Conservation (phyloP, 2,329 filamentous ascomycete species). For the Alternaria arbusti region DNA sequence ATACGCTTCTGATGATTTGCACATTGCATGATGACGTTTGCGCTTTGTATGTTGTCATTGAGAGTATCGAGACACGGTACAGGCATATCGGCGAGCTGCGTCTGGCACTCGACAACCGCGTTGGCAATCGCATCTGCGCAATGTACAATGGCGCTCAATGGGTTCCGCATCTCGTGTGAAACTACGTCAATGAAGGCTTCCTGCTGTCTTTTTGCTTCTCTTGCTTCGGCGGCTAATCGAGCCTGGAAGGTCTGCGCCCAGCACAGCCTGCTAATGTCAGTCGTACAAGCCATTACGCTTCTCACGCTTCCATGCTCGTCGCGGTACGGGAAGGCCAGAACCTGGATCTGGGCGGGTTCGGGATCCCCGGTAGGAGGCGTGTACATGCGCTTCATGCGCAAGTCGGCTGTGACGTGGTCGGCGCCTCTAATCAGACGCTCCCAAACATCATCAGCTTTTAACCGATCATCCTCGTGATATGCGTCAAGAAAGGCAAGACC, state of each 20-base stretch:
- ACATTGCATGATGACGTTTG: constrained; percentile 54
- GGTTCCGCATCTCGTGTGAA: constrained; percentile 56
- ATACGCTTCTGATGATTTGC: constrained; percentile 57
- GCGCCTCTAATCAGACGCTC: constrained; percentile 29
- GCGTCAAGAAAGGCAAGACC: constrained; percentile 33
- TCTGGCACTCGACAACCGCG: constrained; percentile 40
- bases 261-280: constrained; percentile 49
- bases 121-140: constrained; percentile 53
- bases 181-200: constrained; percentile 50
- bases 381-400: constrained; percentile 41
- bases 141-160: constrained; percentile 53
- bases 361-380: constrained; percentile 38
- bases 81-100: constrained; percentile 29
- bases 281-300: constrained; percentile 48
- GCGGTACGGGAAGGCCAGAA: constrained; percentile 45
- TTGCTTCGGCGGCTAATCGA: constrained; percentile 45
- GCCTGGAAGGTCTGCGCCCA: constrained; percentile 50
- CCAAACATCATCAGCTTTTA: constrained; percentile 34
- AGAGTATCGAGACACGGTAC: constrained; percentile 32
- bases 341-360: constrained; percentile 40
- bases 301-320: constrained; percentile 37
- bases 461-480: constrained; percentile 36
- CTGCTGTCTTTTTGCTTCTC: constrained; percentile 49
- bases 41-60: constrained; percentile 42
- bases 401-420: constrained; percentile 35